A percentile compares a stretch with the other conserved stretches of the same genome.
phyloP scores from a whole-genome alignment of 805 yeast species.

The Ogataea degrootiae region DNA sequence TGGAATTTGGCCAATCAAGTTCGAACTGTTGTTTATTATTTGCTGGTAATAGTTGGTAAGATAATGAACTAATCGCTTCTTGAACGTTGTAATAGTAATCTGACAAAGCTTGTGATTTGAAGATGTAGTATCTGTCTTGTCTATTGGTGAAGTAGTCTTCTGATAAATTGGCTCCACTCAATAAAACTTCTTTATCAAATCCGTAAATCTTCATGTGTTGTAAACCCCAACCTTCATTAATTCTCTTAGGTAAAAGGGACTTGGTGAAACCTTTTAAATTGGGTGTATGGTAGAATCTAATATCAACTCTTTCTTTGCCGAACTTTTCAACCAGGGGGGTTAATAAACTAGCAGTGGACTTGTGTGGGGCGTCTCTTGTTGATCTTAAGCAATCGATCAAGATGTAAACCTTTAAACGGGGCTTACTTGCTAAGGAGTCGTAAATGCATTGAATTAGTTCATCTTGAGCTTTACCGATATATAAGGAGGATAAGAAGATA shows the following conservation, averaged over 20 bases:
- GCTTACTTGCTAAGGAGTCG: constrained; percentile 54
- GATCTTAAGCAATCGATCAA: constrained; percentile 87
- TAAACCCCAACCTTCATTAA: constrained; percentile 88
- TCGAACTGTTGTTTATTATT: constrained; percentile 41
- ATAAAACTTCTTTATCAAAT: constrained; percentile 80
- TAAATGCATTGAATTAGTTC: constrained; percentile 66
- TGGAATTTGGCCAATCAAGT: constrained; percentile 70
- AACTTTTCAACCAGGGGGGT: constrained; percentile 59
- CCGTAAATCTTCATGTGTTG: constrained; percentile 99
- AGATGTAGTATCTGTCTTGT: constrained; percentile 86
- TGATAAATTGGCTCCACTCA: constrained; percentile 90
- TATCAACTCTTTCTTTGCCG: constrained; percentile 64
- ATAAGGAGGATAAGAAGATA: constrained; percentile 78
- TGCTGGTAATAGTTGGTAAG: constrained; percentile 57
- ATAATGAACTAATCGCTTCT: constrained; percentile 57
- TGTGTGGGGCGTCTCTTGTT: constrained; percentile 83
- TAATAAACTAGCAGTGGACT: constrained; percentile 72
- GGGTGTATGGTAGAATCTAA: constrained; percentile 89
- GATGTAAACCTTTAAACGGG: constrained; percentile 62
- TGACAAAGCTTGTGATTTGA: constrained; percentile 52
- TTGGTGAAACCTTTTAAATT: constrained; percentile 65
- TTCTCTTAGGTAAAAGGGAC: constrained; percentile 66
- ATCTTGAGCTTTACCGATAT: constrained; percentile 76
- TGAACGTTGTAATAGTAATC: constrained; percentile 76
- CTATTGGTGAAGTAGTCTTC: constrained; percentile 90